A percentile compares a stretch with the other conserved stretches of the same genome.
These are phyloP conservation scores for Neonectria hederae DNA, from an alignment of 2,329 filamentous ascomycete species.

Conservation along the genomic window DNA sequence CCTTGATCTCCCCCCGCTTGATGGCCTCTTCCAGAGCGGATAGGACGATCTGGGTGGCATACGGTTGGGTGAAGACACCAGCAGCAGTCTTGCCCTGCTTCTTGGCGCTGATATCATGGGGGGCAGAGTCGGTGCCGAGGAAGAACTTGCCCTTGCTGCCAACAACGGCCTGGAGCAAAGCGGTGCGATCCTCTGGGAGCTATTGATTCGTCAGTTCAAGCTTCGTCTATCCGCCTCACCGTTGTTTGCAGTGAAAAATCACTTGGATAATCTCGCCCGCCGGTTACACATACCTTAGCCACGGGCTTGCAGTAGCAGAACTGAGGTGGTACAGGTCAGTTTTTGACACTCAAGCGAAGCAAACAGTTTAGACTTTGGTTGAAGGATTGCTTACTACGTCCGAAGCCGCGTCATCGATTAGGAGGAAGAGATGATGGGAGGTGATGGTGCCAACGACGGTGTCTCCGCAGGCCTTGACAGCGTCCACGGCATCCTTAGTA, in stretches of 20 bases:
- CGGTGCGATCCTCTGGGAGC: constrained; percentile 75
- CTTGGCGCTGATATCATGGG: constrained; percentile 71
- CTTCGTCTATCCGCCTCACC: not conserved
- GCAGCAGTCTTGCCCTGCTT: constrained; percentile 68
- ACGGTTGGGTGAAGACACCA: constrained; percentile 83
- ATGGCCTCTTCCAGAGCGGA: constrained; percentile 69
- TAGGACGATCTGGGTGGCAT: constrained; percentile 72
- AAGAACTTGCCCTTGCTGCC: constrained; percentile 74
- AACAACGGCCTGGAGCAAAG: constrained; percentile 72
- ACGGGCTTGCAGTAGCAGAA: constrained; percentile 79
- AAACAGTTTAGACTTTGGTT: not conserved
- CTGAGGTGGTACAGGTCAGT: constrained; percentile 41
- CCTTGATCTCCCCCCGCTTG: constrained; percentile 59
- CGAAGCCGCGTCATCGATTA: constrained; percentile 70
- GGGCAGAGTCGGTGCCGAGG: constrained; percentile 73
- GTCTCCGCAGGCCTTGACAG: constrained; percentile 79
- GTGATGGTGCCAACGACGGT: constrained; percentile 85
- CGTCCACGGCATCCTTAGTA: constrained; percentile 80
- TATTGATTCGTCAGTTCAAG: constrained; percentile 44
- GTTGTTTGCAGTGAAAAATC: not conserved
- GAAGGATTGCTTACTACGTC: not conserved
- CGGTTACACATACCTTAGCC: constrained; percentile 53
- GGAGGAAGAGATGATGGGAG: constrained; percentile 83
- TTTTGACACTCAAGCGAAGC: not conserved
- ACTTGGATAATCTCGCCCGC: not conserved